Conservation (phyloP, 108 stramenopile species). For the Conticribra weissflogii region DNA sequence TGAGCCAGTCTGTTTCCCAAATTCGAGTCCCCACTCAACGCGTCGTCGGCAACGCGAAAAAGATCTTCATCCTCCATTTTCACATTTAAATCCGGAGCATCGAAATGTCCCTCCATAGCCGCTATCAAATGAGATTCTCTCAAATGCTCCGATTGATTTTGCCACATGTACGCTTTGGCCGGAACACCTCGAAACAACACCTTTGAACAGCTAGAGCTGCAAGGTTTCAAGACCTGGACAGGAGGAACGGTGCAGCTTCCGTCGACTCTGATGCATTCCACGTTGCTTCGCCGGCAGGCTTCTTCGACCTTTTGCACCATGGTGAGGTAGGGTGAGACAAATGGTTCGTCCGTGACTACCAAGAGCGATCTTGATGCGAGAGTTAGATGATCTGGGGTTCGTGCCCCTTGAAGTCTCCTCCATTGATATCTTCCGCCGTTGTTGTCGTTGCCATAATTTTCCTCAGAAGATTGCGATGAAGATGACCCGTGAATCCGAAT, state of each 20-base stretch:
- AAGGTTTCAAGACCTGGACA: constrained; percentile 23
- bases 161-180: constrained; percentile 66
- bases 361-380: constrained; percentile 42
- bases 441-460: no score
- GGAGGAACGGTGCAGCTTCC: constrained; percentile 72
- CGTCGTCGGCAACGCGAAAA: not conserved
- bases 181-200: constrained; percentile 46
- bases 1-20: constrained; percentile 23
- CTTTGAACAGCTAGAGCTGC: not conserved
- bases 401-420: constrained; percentile 2
- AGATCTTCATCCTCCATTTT: constrained; percentile 44
- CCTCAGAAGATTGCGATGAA: not conserved
- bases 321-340: constrained; percentile 59
- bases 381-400: constrained; percentile 65
- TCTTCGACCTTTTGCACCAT: constrained; percentile 39
- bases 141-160: constrained; percentile 43
- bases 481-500: constrained; percentile 54
- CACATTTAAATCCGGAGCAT: constrained; percentile 48
- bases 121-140: constrained; percentile 48
- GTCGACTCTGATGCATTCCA: constrained; percentile 60
- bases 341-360: constrained; percentile 69
- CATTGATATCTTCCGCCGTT: not conserved
- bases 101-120: constrained; percentile 48
- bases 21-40: not conserved
- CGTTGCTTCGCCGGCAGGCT: constrained; percentile 21